A percentile compares a stretch with the other conserved stretches of the same genome.
phyloP scores from a whole-genome alignment of 352 stramenopile species.

The Phytopythium boreale region DNA sequence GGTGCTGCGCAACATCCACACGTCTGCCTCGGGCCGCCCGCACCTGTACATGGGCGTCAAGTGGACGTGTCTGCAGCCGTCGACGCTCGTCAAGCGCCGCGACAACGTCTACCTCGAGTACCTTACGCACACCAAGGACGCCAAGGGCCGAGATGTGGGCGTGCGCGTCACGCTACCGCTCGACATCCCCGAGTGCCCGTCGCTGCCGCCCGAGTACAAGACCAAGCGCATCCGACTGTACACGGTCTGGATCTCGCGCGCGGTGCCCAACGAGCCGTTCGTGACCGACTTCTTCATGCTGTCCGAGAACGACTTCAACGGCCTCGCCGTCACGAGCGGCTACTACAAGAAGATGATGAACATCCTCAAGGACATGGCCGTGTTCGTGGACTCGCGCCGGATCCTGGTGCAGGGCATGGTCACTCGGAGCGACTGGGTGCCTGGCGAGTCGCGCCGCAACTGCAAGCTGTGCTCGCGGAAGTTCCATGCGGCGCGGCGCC shows the following conservation, averaged over 20 bases:
- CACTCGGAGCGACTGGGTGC: conserved; percentile 42
- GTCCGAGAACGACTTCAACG: conserved; percentile 47
- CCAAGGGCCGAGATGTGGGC: conserved; percentile 51
- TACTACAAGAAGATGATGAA: conserved; percentile 63
- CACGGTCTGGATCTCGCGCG: conserved; percentile 52
- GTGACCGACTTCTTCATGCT: conserved; percentile 61
- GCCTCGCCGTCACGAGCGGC: conserved; percentile 22
- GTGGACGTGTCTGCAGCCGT: conserved; percentile 65
- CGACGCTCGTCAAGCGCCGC: conserved; percentile 54
- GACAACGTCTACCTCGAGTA: conserved; percentile 80
- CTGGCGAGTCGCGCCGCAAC: conserved; percentile 34
- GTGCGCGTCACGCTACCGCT: conserved; percentile 69
- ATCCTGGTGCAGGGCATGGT: conserved; percentile 57
- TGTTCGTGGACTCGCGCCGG: conserved; percentile 54
- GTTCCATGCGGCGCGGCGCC: conserved; percentile 58
- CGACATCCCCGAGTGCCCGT: conserved; percentile 53
- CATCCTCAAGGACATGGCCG: conserved; percentile 55
- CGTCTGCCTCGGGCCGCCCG: conserved; percentile 29
- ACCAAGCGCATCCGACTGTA: conserved; percentile 51
- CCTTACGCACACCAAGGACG: conserved; percentile 64
- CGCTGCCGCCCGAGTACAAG: conserved; percentile 43
- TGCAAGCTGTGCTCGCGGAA: conserved; percentile 64
- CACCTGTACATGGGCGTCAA: conserved; percentile 80
- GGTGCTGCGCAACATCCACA: conserved; percentile 75
- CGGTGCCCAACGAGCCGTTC: conserved; percentile 28